These are phyloP conservation scores for Lyophyllum semitale DNA, from an alignment of 768 basidiomycete genomes.

Conservation along the genomic window DNA sequence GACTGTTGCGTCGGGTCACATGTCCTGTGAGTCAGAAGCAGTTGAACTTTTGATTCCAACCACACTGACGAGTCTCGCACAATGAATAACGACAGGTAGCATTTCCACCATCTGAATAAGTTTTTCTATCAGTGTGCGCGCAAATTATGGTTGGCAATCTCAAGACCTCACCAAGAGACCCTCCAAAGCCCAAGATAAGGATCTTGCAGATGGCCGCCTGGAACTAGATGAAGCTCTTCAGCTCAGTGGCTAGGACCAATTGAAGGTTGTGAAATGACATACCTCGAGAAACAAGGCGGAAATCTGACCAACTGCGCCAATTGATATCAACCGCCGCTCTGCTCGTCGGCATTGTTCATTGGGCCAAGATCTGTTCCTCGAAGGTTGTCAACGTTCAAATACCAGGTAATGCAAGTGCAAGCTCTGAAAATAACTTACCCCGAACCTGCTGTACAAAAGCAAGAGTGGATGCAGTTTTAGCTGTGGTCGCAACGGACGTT, in stretches of 20 bases:
- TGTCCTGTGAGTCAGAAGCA: background rate
- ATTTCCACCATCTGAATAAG: background rate
- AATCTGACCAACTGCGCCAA: background rate
- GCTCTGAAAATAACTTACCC: background rate
- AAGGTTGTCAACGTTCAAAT: too few species aligned
- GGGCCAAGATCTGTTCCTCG: background rate
- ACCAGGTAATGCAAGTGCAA: background rate
- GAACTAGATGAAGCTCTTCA: background rate
- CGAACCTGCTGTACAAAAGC: too few species aligned
- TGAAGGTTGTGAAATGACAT: background rate
- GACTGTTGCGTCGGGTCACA: background rate
- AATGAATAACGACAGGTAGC: slow-evolving; percentile 1
- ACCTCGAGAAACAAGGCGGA: slow-evolving; percentile 2
- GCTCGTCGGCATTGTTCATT: background rate
- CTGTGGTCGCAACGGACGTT: background rate
- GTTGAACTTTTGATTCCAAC: background rate
- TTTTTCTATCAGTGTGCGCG: background rate
- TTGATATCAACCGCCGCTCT: background rate
- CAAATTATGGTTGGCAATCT: background rate
- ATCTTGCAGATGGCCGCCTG: background rate
- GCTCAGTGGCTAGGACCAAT: background rate
- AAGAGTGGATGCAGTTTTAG: background rate
- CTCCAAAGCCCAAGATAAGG: background rate
- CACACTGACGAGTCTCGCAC: background rate
- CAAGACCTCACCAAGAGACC: background rate